These are phyloP conservation scores for Starmerella bombicola DNA, from an alignment of 805 yeast genomes.

Conservation along the genomic window DNA sequence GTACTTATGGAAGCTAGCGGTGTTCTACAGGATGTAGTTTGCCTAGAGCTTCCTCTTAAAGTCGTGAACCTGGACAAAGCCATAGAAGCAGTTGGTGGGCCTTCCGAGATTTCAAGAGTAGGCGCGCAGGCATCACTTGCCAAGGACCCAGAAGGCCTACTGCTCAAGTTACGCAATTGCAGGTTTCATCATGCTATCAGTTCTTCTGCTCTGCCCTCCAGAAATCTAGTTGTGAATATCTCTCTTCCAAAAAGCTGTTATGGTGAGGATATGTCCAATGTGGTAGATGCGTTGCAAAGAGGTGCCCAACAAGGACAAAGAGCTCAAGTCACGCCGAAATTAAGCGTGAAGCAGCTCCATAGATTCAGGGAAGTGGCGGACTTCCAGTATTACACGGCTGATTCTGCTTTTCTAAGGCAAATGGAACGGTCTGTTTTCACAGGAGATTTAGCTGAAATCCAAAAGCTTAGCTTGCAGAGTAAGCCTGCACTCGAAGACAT, in stretches of 20 bases:
- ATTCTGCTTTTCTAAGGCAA: slow-evolving; percentile 38
- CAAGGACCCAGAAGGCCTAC: slow-evolving; percentile 28
- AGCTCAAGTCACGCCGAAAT: slow-evolving; percentile 45
- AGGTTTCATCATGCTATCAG: slow-evolving; percentile 40
- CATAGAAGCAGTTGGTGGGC: slow-evolving; percentile 39
- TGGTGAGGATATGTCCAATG: slow-evolving; percentile 27
- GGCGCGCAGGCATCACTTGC: slow-evolving; percentile 17
- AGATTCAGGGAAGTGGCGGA: slow-evolving; percentile 79
- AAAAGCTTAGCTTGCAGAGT: slow-evolving; percentile 20
- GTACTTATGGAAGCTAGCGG: not conserved
- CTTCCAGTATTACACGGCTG: slow-evolving; percentile 59
- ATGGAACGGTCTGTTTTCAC: slow-evolving; percentile 33
- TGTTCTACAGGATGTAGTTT: slow-evolving; percentile 3
- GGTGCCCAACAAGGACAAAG: slow-evolving; percentile 10
- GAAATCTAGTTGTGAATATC: slow-evolving; percentile 28
- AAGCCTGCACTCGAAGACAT: slow-evolving; percentile 28
- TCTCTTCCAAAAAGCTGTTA: slow-evolving; percentile 25
- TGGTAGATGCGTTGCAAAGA: slow-evolving; percentile 41
- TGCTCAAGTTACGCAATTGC: slow-evolving; percentile 30
- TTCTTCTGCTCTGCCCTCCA: slow-evolving; percentile 24
- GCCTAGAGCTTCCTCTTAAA: slow-evolving; percentile 62
- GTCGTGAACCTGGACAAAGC: slow-evolving; percentile 41
- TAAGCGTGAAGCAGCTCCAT: slow-evolving; percentile 53
- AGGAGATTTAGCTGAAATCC: slow-evolving; percentile 34
- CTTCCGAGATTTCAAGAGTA: slow-evolving; percentile 29